Evolutionary conservation across 139 green algal genomes (phyloP).

Genomic region (Mychonastes homosphaera): DNA sequence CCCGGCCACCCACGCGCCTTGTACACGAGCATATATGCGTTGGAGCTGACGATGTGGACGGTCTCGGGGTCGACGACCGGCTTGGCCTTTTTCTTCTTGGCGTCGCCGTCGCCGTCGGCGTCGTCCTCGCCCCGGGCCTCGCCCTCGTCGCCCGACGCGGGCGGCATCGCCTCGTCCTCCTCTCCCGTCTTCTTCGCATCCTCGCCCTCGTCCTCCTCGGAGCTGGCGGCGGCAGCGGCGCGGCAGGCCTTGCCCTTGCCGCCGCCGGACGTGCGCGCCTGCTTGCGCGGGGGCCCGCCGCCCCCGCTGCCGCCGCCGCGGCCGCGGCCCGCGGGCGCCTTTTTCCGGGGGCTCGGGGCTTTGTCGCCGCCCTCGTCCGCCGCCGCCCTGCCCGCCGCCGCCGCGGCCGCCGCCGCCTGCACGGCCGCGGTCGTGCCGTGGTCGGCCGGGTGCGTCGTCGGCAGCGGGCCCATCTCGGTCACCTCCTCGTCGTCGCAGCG

Average conservation of each 20-base stretch:
- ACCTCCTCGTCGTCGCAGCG: slow-evolving; percentile 75
- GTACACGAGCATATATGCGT: slow-evolving; percentile 4
- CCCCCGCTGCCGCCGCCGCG: background rate
- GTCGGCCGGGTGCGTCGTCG: slow-evolving; percentile 35
- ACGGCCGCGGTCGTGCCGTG: slow-evolving; percentile 20
- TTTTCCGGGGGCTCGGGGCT: background rate
- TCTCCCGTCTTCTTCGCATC: background rate
- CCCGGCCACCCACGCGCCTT: background rate
- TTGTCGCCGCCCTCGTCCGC: background rate
- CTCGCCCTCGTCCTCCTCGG: background rate
- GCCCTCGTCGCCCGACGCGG: background rate
- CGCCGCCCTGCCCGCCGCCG: background rate
- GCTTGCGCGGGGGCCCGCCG: background rate
- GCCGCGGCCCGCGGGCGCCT: background rate
- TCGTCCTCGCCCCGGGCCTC: background rate
- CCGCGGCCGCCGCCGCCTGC: background rate
- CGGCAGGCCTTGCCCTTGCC: too few species aligned
- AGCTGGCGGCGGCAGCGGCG: too few species aligned
- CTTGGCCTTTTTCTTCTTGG: background rate
- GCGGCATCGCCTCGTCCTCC: background rate
- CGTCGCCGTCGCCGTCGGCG: background rate
- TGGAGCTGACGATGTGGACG: background rate
- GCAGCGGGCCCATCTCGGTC: slow-evolving; percentile 29
- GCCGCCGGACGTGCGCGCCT: background rate
- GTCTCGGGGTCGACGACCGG: background rate